phyloP scores from a whole-genome alignment of 495 filamentous ascomycete genomes.

The Antarctomyces pellizariae region DNA sequence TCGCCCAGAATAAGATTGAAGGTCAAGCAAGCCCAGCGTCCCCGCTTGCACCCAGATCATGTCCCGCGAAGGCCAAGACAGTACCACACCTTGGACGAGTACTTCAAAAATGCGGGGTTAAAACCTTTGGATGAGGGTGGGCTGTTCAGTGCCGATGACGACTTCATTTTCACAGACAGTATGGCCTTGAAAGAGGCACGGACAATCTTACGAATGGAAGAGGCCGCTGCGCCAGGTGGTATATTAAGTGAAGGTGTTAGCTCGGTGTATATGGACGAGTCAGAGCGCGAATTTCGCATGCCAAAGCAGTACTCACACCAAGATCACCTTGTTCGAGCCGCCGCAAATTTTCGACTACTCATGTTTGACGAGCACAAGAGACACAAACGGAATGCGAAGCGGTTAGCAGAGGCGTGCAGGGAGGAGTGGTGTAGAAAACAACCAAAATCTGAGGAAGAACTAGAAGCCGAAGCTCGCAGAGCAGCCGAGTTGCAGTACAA shows the following conservation, averaged over 20 bases:
- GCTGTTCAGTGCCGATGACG: constrained; percentile 30
- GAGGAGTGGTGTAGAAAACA: constrained; percentile 39
- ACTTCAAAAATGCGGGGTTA: constrained; percentile 19
- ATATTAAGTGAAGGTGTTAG: constrained; percentile 46
- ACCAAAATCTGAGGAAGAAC: constrained; percentile 46
- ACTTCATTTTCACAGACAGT: constrained; percentile 24
- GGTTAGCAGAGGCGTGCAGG: constrained; percentile 33
- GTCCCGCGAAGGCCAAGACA: constrained; percentile 20
- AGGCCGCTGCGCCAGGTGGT: constrained; percentile 51
- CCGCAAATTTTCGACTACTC: constrained; percentile 53
- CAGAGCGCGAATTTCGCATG: constrained; percentile 46
- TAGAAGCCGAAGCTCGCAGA: constrained; percentile 30
- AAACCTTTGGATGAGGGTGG: constrained; percentile 25
- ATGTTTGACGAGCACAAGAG: constrained; percentile 52
- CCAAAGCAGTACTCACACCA: constrained; percentile 58
- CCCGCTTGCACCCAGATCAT: constrained; percentile 30
- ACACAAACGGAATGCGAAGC: constrained; percentile 43
- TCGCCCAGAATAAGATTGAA: constrained; percentile 21
- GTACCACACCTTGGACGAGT: constrained; percentile 28
- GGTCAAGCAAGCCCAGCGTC: constrained; percentile 18
- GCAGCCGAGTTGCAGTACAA: constrained; percentile 32
- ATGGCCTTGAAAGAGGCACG: constrained; percentile 26
- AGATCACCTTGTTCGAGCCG: constrained; percentile 67
- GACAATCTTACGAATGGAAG: constrained; percentile 34
- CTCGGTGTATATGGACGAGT: constrained; percentile 52